These are phyloP conservation scores for Xerocomus nothofagi DNA, from an alignment of 1,284 basidiomycete genomes.

Conservation along the genomic window DNA sequence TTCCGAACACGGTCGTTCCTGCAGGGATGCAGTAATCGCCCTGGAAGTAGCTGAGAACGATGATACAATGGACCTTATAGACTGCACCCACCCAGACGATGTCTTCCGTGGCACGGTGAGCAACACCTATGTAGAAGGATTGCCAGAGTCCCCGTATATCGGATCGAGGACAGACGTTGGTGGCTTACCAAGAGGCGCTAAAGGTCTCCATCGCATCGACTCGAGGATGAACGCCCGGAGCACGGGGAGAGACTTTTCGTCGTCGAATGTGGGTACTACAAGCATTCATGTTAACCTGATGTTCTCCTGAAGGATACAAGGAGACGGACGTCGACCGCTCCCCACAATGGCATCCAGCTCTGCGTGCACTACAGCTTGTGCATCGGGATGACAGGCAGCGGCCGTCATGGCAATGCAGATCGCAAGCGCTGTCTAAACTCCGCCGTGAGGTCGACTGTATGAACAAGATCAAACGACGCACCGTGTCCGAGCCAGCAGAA, in stretches of 20 bases:
- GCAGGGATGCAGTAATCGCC: constrained; percentile 14
- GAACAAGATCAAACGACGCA: neutral
- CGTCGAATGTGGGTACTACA: constrained; percentile 13
- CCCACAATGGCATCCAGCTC: constrained; percentile 15
- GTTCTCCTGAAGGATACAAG: neutral
- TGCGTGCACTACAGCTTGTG: constrained; percentile 14
- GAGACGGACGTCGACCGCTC: constrained; percentile 3
- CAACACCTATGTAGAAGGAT: neutral
- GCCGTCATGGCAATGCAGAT: constrained; percentile 1
- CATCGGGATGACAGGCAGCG: constrained; percentile 8
- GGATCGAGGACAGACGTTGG: neutral
- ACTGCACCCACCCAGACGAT: constrained; percentile 10
- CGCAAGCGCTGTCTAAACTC: neutral
- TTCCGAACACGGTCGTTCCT: constrained; percentile 10
- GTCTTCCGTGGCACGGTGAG: constrained; percentile 15
- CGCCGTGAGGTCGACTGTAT: neutral
- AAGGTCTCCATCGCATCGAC: constrained; percentile 13
- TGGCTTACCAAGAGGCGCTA: constrained; percentile 3
- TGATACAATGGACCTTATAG: neutral
- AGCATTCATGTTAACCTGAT: neutral
- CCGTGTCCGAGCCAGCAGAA: constrained; percentile 5
- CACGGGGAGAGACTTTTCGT: constrained; percentile 4
- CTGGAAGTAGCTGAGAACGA: constrained; percentile 2
- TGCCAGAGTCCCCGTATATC: neutral
- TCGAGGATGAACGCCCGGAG: constrained; percentile 17